Conservation (phyloP, 2,329 filamentous ascomycete species). For the Ceratocystis diversiconidia region DNA sequence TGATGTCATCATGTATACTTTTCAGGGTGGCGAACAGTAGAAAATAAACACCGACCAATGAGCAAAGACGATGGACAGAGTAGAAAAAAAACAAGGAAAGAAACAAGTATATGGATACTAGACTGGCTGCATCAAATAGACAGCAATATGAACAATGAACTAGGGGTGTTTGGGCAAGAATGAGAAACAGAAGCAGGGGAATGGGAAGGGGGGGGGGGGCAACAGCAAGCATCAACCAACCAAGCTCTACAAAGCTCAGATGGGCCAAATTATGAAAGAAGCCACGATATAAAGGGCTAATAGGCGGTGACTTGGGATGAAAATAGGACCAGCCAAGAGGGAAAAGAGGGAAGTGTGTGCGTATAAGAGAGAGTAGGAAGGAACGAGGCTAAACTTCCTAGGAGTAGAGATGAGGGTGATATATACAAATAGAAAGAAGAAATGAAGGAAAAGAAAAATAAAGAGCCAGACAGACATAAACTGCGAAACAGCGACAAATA, state of each 20-base stretch:
- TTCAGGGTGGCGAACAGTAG: neutral
- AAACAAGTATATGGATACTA: conserved; percentile 1
- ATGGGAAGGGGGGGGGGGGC: neutral
- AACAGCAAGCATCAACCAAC: neutral
- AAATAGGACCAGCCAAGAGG: neutral
- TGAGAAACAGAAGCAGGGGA: neutral
- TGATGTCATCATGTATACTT: neutral
- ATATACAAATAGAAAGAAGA: neutral
- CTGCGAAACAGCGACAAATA: neutral
- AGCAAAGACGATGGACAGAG: neutral
- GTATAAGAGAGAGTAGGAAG: neutral
- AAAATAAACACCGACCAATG: neutral
- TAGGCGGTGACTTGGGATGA: neutral
- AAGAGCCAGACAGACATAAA: neutral
- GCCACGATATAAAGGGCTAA: neutral
- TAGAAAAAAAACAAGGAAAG: neutral
- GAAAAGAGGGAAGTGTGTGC: too few relatives aligned
- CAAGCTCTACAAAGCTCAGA: neutral
- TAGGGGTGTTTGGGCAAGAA: neutral
- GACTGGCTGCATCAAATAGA: neutral
- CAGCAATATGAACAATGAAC: neutral
- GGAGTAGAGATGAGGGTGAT: neutral
- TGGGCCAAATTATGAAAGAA: neutral
- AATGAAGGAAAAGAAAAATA: neutral
- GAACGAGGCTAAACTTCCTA: too few relatives aligned